phyloP scores from a whole-genome alignment of 148 eudicot species.

The Nepenthes gracilis region DNA sequence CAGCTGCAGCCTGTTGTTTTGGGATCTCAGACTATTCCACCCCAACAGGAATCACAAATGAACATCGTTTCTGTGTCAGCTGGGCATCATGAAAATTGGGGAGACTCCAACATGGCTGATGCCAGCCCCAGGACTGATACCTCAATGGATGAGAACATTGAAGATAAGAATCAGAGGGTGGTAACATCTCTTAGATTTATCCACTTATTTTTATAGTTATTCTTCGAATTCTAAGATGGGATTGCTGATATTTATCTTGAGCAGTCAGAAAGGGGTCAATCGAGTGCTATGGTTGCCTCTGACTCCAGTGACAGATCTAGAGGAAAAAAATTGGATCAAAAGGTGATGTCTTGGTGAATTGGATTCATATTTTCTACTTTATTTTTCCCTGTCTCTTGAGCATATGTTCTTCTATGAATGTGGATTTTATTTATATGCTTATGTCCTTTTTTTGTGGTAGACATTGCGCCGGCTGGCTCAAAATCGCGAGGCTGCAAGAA shows the following conservation, averaged over 20 bases:
- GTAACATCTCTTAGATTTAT: background rate
- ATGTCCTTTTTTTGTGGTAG: slow-evolving; percentile 22
- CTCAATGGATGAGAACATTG: slow-evolving; percentile 62
- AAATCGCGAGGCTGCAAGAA: slow-evolving; percentile 97
- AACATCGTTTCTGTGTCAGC: slow-evolving; percentile 29
- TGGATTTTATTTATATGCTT: background rate
- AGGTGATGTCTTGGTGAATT: slow-evolving; percentile 31
- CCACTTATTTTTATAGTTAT: background rate
- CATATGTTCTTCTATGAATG: background rate
- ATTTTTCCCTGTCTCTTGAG: slow-evolving; percentile 1
- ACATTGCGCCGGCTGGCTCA: slow-evolving; percentile 89
- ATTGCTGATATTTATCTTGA: background rate
- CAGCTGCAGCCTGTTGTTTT: slow-evolving; percentile 13
- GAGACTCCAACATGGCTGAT: slow-evolving; percentile 71
- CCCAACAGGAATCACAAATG: slow-evolving; percentile 30
- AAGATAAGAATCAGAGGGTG: slow-evolving; percentile 62
- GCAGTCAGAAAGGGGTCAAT: slow-evolving; percentile 63
- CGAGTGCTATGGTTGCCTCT: slow-evolving; percentile 32
- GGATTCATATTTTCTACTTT: background rate
- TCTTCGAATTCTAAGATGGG: background rate
- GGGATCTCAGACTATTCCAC: slow-evolving; percentile 27
- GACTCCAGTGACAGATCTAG: slow-evolving; percentile 90
- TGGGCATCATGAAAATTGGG: slow-evolving; percentile 52
- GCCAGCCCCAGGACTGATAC: slow-evolving; percentile 72
- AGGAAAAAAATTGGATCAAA: slow-evolving; percentile 70